Base-by-base conservation (phyloP, 805 yeast species). In the Blastobotrys peoriensis region DNA sequence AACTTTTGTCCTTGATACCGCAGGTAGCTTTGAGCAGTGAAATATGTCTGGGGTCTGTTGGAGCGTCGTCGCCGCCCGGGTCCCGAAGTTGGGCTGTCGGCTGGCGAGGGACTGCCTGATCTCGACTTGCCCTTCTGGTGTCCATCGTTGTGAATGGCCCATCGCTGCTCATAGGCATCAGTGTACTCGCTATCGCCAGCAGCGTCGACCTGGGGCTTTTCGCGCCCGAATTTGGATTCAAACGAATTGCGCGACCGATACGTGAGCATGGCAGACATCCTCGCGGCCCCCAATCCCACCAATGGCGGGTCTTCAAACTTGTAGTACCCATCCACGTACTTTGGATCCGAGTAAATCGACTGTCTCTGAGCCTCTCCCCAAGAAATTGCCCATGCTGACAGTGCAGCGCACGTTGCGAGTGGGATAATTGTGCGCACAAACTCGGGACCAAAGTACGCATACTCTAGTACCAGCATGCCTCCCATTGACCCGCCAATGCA, bases 351-450 rank as follows among this genome's bases (percentile, higher is more conserved):
- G 65, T 89, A 93, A 22, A 93, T 87, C 51, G 95, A 81, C 62
- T 93, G 98, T 56, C 98, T 76, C 66, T 93, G 98, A 1, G 98
- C 95, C 61, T 93, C 98, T 44, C 95, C 91, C 98, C 98, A 93
- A 3, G 96, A 86, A 34, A 93, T 93, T 54, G 98, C 93, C 98
- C 98, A 93, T 0, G 98, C 98, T 2, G 95, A 83, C 36, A 89
- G 95, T 58, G 94, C 73, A 0, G 98, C 96, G 20, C 94, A 80
- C 0, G 98, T 91, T 1, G 98, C 98, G 43, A 91, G 66, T 0
- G 96, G 91, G 10, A 91, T 81, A 18, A 85, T 70, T 35, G 75
- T 69, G 47, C 74, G 74, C 27, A 93, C 95, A 59, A 77, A 93
- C 2, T 71, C 74, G 1, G 69, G 61, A 3, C 83, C 83, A 44